Conservation (phyloP, 73 alveolate species). For the Paramecium biaurelia region DNA sequence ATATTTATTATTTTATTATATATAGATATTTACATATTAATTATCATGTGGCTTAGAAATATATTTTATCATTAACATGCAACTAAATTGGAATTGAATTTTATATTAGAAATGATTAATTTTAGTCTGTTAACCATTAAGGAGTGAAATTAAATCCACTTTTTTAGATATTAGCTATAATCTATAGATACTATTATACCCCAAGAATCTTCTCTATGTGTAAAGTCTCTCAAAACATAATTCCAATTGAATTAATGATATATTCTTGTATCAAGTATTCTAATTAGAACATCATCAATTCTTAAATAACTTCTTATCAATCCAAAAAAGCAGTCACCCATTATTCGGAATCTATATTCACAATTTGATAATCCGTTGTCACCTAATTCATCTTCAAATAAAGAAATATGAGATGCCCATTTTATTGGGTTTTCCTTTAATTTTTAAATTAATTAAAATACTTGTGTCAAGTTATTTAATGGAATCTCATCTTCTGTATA, state of each 20-base stretch:
- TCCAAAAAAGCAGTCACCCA: conserved; percentile 98
- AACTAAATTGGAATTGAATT: not conserved
- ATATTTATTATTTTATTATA: not conserved
- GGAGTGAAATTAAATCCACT: conserved; percentile 59
- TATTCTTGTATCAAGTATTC: conserved; percentile 97
- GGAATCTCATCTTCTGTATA: conserved; percentile 89
- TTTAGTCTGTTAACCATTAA: conserved; percentile 42
- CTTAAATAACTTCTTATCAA: conserved; percentile 92
- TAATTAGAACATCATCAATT: conserved; percentile 95
- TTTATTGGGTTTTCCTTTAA: conserved; percentile 86
- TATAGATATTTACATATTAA: not conserved
- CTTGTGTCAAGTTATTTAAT: conserved; percentile 70
- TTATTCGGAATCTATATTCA: conserved; percentile 92
- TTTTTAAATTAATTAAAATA: not conserved
- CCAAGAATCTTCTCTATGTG: conserved; percentile 50
- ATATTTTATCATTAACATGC: not conserved
- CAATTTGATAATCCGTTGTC: conserved; percentile 89
- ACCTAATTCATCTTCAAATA: conserved; percentile 96
- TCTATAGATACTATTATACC: not conserved
- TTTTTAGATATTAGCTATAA: not conserved
- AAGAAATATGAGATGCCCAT: conserved; percentile 83
- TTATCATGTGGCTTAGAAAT: not conserved
- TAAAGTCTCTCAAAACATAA: conserved; percentile 69
- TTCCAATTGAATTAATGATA: conserved; percentile 87
- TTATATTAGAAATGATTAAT: not conserved